Evolutionary conservation across 208 protist genomes (phyloP), one percentile per base, ranked within the genome.

Genomic region (Acanthamoeba lenticulata): DNA sequence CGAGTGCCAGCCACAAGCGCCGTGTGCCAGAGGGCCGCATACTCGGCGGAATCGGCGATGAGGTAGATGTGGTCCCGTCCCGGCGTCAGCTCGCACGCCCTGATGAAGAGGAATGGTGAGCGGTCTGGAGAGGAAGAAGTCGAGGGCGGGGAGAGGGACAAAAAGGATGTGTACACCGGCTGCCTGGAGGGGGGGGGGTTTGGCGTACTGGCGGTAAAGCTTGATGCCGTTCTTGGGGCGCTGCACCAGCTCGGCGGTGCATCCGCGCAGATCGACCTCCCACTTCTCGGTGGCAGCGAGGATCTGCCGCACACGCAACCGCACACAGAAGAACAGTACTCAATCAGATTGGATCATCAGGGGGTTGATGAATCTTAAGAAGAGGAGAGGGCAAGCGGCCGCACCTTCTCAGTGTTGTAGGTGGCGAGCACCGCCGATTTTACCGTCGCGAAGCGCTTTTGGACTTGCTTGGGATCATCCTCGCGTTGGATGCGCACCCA

Each of bases 401-500:
- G 34, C 7, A 85, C 74, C 74, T 85, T 85, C 44, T 85, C 74
- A 0, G 74, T 85, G 44, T 85, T 85, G 74, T 85, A 85, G 74
- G 74, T 85, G 42, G 74, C 44, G 44, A 85, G 55, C 3, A 45
- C 36, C 1, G 36, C 15, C 4, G 42, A 45, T 19, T 85, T 85
- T 15, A 40, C 44, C 1, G 74, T 85, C 4, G 74, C 74, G 19
- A 85, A 85, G 7, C 74, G 17, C 74, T 85, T 85, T 36, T 85
- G 74, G 2, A 45, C 44, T 29, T 85, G 74, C 42, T 85, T 85
- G 44, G 74, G 74, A 40, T 85, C 74, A 15, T 85, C 74, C 44
- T 85, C 74, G 4, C 74, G 74, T 21, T 85, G 74, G 21, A 85
- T 85, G 74, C 74, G 74, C 74, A 85, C 74, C 74, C 74, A 85